These are phyloP conservation scores for Saccharum officinarum DNA, from an alignment of 176 grass and related monocot species.

Conservation along the genomic window DNA sequence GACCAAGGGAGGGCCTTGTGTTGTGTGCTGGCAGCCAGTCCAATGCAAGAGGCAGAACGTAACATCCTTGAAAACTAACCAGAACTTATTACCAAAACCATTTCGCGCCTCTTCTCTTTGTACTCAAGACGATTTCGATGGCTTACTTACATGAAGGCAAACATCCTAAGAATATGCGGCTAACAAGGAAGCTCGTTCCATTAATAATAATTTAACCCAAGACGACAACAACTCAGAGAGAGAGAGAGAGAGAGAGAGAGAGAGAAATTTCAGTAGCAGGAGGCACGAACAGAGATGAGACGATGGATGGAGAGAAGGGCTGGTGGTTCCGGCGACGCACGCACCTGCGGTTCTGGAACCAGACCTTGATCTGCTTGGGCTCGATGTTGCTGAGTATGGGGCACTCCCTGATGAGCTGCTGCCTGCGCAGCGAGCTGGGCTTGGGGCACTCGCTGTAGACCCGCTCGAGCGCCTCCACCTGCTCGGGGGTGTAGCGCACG, in stretches of 20 bases:
- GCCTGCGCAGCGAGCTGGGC: conserved; percentile 83
- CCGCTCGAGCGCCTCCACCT: conserved; percentile 94
- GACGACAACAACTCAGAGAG: background rate
- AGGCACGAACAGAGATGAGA: background rate
- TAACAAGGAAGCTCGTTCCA: background rate
- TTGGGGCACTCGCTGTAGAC: conserved; percentile 97
- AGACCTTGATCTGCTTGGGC: conserved; percentile 98
- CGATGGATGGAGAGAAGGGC: background rate
- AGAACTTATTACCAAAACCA: background rate
- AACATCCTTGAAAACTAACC: background rate
- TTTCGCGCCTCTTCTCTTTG: background rate
- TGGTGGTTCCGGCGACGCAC: background rate
- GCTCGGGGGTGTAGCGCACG: conserved; percentile 95
- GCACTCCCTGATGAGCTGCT: conserved; percentile 89
- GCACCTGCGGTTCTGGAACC: conserved; percentile 99
- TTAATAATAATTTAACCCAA: background rate
- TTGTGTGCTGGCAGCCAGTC: background rate
- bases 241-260: background rate
- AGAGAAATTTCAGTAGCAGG: background rate
- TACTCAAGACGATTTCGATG: background rate
- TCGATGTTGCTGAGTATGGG: conserved; percentile 86
- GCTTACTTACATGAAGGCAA: background rate
- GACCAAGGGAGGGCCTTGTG: background rate
- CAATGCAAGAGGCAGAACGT: conserved; percentile 15
- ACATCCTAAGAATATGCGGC: background rate